These are phyloP conservation scores for Didymella pinodella DNA, from an alignment of 2,329 filamentous ascomycete species.

Conservation along the genomic window DNA sequence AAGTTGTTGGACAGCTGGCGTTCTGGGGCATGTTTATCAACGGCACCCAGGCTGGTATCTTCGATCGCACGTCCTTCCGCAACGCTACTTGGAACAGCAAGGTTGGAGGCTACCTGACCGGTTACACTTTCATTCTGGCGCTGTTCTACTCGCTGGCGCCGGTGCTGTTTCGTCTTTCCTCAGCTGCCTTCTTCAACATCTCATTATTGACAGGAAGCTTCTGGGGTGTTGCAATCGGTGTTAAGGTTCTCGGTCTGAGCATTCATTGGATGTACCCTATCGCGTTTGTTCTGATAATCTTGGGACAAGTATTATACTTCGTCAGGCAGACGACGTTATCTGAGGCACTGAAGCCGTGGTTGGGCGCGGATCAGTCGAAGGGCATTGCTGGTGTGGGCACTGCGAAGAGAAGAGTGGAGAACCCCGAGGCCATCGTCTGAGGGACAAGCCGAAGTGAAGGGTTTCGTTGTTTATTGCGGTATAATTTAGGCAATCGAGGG, in stretches of 20 bases:
- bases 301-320: slow-evolving; percentile 88
- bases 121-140: slow-evolving; percentile 83
- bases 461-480: too few species aligned
- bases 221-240: slow-evolving; percentile 94
- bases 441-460: too few species aligned
- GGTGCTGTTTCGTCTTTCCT: slow-evolving; percentile 85
- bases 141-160: slow-evolving; percentile 91
- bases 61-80: slow-evolving; percentile 78
- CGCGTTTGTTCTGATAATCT: slow-evolving; percentile 89
- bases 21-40: slow-evolving; percentile 91
- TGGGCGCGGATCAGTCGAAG: slow-evolving; percentile 82
- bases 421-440: slow-evolving; percentile 41
- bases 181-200: slow-evolving; percentile 96
- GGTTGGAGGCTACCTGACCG: slow-evolving; percentile 82
- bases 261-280: slow-evolving; percentile 95
- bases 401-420: slow-evolving; percentile 43
- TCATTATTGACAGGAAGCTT: slow-evolving; percentile 93
- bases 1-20: slow-evolving; percentile 90
- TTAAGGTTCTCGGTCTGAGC: slow-evolving; percentile 79
- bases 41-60: slow-evolving; percentile 88
- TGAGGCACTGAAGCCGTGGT: slow-evolving; percentile 93
- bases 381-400: slow-evolving; percentile 41
- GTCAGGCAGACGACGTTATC: slow-evolving; percentile 81
- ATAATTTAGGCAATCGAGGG: too few species aligned
- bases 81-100: slow-evolving; percentile 54